phyloP scores from a whole-genome alignment of 148 eudicot species.

The Rheum nobile region DNA sequence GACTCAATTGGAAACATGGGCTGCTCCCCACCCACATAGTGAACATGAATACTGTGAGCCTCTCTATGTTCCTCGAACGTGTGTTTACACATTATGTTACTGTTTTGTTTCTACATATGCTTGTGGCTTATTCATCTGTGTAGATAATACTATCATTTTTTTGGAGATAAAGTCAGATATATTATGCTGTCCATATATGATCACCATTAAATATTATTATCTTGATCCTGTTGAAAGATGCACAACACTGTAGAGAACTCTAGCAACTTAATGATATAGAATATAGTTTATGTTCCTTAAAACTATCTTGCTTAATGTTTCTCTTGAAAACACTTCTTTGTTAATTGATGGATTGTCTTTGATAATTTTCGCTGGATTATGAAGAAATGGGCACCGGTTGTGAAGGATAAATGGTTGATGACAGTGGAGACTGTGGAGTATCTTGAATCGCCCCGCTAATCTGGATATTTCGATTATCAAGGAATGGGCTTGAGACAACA shows the following conservation, averaged over 20 bases:
- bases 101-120: background rate
- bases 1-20: conserved; percentile 66
- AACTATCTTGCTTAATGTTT: background rate
- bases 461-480: conserved; percentile 53
- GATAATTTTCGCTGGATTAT: conserved; percentile 12
- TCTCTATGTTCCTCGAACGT: background rate
- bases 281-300: background rate
- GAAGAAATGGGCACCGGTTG: conserved; percentile 61
- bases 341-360: background rate
- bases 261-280: background rate
- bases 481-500: conserved; percentile 54
- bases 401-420: conserved; percentile 67
- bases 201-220: background rate
- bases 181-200: background rate
- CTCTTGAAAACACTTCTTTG: background rate
- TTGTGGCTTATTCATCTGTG: background rate
- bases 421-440: conserved; percentile 34
- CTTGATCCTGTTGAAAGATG: background rate
- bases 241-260: background rate
- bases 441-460: conserved; percentile 53
- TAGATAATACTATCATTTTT: background rate
- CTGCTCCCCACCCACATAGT: conserved; percentile 70
- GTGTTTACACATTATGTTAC: background rate
- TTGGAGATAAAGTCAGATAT: background rate
- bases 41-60: conserved; percentile 59